Evolutionary conservation across 768 basidiomycete genomes (phyloP).

Genomic region (Rhodosporidiobolus sp.): DNA sequence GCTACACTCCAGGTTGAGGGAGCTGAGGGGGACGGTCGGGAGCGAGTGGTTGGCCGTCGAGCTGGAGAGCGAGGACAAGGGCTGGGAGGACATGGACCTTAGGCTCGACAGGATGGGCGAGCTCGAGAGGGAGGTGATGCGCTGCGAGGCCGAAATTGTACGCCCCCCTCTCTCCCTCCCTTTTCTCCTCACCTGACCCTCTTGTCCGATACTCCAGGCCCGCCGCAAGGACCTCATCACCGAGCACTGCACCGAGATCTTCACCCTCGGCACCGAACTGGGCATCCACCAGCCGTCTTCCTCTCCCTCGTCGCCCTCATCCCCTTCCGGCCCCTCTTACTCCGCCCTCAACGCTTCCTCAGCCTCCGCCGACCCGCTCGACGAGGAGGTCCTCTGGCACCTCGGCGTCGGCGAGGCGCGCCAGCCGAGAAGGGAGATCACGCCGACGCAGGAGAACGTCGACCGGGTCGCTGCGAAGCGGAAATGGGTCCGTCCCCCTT

Average conservation of each 20-base stretch:
- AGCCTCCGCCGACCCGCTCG: slow-evolving; percentile 41
- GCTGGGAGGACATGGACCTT: slow-evolving; percentile 61
- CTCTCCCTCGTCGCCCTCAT: slow-evolving; percentile 36
- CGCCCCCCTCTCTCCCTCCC: slow-evolving; percentile 45
- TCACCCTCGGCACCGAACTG: slow-evolving; percentile 77
- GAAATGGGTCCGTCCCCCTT: slow-evolving; percentile 46
- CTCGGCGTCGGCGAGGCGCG: slow-evolving; percentile 45
- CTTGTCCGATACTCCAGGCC: slow-evolving; percentile 51
- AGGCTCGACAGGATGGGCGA: slow-evolving; percentile 74
- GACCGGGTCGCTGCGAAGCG: slow-evolving; percentile 62
- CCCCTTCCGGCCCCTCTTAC: slow-evolving; percentile 14
- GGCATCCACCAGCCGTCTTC: slow-evolving; percentile 50
- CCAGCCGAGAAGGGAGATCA: slow-evolving; percentile 64
- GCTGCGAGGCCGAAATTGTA: slow-evolving; percentile 82
- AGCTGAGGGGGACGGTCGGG: slow-evolving; percentile 9
- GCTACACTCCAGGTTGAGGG: slow-evolving; percentile 14
- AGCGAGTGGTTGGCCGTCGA: slow-evolving; percentile 4
- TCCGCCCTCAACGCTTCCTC: background rate
- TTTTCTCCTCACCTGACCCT: background rate
- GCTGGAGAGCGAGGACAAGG: slow-evolving; percentile 44
- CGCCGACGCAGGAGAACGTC: slow-evolving; percentile 72
- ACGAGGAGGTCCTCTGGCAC: slow-evolving; percentile 40
- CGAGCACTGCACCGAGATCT: slow-evolving; percentile 66
- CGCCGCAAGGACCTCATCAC: slow-evolving; percentile 68
- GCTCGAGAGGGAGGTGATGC: slow-evolving; percentile 77